These are phyloP conservation scores for Chloris gayana DNA, from an alignment of 176 grass and related monocot species.

Conservation along the genomic window DNA sequence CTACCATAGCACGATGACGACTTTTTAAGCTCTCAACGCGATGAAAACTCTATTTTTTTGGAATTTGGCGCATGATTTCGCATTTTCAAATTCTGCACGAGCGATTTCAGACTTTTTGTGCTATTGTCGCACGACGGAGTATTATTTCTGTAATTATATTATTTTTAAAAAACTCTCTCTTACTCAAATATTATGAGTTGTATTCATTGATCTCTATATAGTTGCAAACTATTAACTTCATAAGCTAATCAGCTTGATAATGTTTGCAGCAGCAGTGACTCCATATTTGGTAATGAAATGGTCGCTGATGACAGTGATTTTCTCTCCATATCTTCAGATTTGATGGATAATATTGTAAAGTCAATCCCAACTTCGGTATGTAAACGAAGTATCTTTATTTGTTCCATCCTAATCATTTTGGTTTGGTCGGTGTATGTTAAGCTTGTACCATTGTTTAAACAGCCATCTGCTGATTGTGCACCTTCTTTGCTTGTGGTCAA, in stretches of 20 bases:
- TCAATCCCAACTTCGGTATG: slow-evolving; percentile 67
- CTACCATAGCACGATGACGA: too few relatives aligned
- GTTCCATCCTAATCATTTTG: slow-evolving; percentile 16
- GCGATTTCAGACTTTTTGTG: too few relatives aligned
- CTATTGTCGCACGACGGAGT: too few relatives aligned
- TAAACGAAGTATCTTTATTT: slow-evolving; percentile 16
- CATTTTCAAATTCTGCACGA: too few relatives aligned
- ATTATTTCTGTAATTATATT: too few relatives aligned
- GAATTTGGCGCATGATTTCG: too few relatives aligned
- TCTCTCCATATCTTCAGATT: slow-evolving; percentile 62
- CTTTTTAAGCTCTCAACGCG: too few relatives aligned
- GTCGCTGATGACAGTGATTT: slow-evolving; percentile 65
- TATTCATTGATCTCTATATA: slow-evolving; percentile 16
- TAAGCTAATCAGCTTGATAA: slow-evolving; percentile 28
- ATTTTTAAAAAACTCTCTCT: too few relatives aligned
- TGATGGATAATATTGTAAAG: slow-evolving; percentile 61
- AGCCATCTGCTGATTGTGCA: slow-evolving; percentile 56
- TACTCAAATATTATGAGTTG: slow-evolving; percentile 14
- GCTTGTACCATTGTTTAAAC: slow-evolving; percentile 58
- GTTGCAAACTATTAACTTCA: slow-evolving; percentile 11
- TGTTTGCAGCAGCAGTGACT: slow-evolving; percentile 63
- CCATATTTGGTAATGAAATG: slow-evolving; percentile 83
- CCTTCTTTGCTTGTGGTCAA: slow-evolving; percentile 60
- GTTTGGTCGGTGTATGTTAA: slow-evolving; percentile 36
- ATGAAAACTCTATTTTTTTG: too few relatives aligned